phyloP scores from a whole-genome alignment of 768 basidiomycete species.

The Termitomyces sp. region DNA sequence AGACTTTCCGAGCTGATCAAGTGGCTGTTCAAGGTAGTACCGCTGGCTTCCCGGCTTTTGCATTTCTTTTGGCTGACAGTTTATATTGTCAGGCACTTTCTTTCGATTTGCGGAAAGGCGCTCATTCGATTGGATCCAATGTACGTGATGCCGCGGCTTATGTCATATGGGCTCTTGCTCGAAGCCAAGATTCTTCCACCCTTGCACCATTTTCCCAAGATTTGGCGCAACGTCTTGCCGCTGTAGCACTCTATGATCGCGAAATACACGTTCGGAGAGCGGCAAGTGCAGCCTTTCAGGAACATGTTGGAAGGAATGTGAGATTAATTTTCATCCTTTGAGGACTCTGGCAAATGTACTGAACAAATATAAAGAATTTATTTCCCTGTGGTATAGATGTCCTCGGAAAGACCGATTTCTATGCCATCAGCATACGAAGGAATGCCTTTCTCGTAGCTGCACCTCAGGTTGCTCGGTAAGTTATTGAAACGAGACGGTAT shows the following conservation, averaged over 20 bases:
- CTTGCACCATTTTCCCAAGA: conserved; percentile 55
- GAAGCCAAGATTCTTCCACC: conserved; percentile 57
- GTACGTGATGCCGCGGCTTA: conserved; percentile 95
- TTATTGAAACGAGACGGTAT: conserved; percentile 7
- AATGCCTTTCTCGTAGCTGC: conserved; percentile 85
- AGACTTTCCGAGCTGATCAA: conserved; percentile 59
- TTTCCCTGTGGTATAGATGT: conserved; percentile 96
- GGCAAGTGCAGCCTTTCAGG: conserved; percentile 96
- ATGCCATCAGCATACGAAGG: conserved; percentile 80
- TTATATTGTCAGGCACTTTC: conserved; percentile 61
- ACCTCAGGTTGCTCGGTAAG: conserved; percentile 82
- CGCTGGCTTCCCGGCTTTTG: conserved; percentile 2
- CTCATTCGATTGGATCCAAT: conserved; percentile 90
- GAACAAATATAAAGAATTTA: conserved; percentile 49
- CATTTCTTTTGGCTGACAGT: neutral
- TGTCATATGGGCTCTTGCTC: conserved; percentile 90
- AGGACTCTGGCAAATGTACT: neutral
- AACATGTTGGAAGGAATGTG: conserved; percentile 92
- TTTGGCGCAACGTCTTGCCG: conserved; percentile 69
- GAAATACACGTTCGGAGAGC: conserved; percentile 94
- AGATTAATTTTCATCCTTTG: conserved; percentile 19
- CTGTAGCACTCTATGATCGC: conserved; percentile 83
- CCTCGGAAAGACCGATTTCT: conserved; percentile 89
- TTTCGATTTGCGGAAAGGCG: conserved; percentile 88
- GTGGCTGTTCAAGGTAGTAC: conserved; percentile 74